These are phyloP conservation scores for Pyrus hybrid DNA, from an alignment of 331 rosid genomes.

Conservation along the genomic window DNA sequence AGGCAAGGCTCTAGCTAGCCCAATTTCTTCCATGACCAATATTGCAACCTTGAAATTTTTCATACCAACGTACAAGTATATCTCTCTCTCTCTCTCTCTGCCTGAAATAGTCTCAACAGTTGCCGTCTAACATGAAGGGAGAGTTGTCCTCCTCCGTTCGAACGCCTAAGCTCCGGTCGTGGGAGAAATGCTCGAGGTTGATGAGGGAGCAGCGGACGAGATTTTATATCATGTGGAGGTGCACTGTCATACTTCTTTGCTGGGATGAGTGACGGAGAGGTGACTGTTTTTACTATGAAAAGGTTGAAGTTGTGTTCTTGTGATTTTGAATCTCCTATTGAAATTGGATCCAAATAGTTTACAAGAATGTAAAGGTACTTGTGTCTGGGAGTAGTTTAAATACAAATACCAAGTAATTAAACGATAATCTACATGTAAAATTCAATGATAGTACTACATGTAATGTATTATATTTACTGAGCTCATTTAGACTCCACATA, in stretches of 20 bases:
- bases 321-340: background rate
- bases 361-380: background rate
- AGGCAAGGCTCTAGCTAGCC: background rate
- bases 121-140: background rate
- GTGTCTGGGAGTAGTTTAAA: background rate
- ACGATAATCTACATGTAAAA: no score
- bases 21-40: background rate
- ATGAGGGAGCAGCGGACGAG: constrained; percentile 59
- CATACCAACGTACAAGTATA: background rate
- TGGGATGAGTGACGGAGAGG: constrained; percentile 36
- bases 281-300: no score
- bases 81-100: no score
- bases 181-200: constrained; percentile 62
- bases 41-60: background rate
- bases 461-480: no score
- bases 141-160: constrained; percentile 14
- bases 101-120: background rate
- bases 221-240: constrained; percentile 72
- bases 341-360: background rate
- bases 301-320: background rate
- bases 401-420: no score
- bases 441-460: no score
- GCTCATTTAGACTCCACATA: no score
- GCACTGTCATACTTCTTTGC: constrained; percentile 53
- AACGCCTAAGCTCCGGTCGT: constrained; percentile 30